Percentiles rank a stretch among this genome's conserved stretches.
Evolutionary conservation across 2,329 filamentous ascomycete species (phyloP).

Genomic region (Epichloe scottii): DNA sequence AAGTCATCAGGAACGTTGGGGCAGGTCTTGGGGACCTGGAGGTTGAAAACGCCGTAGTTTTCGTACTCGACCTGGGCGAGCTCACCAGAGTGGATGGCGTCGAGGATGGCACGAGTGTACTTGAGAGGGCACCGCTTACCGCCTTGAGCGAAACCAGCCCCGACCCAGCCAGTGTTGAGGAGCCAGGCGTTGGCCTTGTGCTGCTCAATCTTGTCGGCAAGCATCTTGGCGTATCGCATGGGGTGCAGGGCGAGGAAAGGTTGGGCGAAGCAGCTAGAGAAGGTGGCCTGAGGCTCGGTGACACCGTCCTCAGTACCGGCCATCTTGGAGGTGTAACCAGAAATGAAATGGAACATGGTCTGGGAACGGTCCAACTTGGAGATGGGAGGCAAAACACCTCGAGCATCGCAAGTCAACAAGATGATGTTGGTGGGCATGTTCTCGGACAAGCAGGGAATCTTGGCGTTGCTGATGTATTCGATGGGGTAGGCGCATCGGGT

Average conservation of each 20-base stretch:
- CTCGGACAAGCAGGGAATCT: constrained; percentile 84
- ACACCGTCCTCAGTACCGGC: constrained; percentile 95
- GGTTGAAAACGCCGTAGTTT: constrained; percentile 92
- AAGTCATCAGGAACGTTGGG: constrained; percentile 80
- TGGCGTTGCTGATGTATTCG: constrained; percentile 97
- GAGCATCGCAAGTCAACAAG: constrained; percentile 93
- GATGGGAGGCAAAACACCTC: constrained; percentile 93
- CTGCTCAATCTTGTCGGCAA: constrained; percentile 91
- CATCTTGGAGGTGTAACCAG: constrained; percentile 99
- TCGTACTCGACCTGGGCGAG: constrained; percentile 90
- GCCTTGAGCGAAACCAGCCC: constrained; percentile 77
- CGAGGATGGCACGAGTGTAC: constrained; percentile 96
- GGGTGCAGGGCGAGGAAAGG: constrained; percentile 97
- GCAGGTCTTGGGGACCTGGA: constrained; percentile 87
- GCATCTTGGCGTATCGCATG: constrained; percentile 98
- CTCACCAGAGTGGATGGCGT: constrained; percentile 94
- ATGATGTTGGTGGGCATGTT: constrained; percentile 96
- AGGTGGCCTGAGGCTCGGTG: constrained; percentile 93
- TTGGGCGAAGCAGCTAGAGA: constrained; percentile 98
- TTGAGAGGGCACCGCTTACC: constrained; percentile 96
- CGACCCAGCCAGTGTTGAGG: constrained; percentile 96
- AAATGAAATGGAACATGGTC: constrained; percentile 99
- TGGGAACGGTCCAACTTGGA: constrained; percentile 90
- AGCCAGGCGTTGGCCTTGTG: constrained; percentile 97
- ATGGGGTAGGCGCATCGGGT: constrained; percentile 97